Base-by-base conservation (phyloP, 2,329 filamentous ascomycete species). In the Neofusicoccum sp. region DNA sequence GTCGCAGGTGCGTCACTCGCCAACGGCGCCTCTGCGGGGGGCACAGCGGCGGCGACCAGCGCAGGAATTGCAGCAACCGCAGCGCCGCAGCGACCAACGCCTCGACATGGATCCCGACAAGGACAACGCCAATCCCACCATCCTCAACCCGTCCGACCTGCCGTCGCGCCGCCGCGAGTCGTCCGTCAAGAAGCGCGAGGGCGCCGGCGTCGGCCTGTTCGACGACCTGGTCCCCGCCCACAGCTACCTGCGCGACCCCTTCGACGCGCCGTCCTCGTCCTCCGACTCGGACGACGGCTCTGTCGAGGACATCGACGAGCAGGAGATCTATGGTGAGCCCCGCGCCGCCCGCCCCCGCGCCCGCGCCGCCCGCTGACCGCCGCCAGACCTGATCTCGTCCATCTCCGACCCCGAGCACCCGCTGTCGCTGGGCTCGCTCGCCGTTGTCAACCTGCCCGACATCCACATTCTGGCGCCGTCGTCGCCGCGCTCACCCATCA, bases 371-470 rank as follows among this genome's bases (percentile, higher is more conserved):
- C 14, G 47, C 49, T 61, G 41, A 51, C 59, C 14, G 28, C 48
- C 12, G 31, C 63, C 65, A 95, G 93, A 99, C 79, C 84, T 99
- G 63, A 95, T 99, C 69, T 91, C 92, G 65, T 89, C 90, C 67
- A 97, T 99, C 70, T 93, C 91, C 26, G 95, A 99, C 75, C 95
- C 95, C 1, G 95, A 99, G 78, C 95, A 99, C 72, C 95, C 95
- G 38, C 86, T 97, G 58, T 96, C 93, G 2, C 84, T 99, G 51
- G 95, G 93, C 63, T 92, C 95, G 69, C 83, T 99, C 41, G 92
- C 93, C 34, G 95, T 99, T 57, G 92, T 99, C 67, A 97, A 96
- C 67, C 86, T 99, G n/a, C 88, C 90, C 33, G 95, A 99, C 75
- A 97, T 99, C 68, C 83, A 86, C 69, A 91, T 99, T 67, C 81